phyloP scores from a whole-genome alignment of 768 basidiomycete genomes.

The Lentinula sp. region DNA sequence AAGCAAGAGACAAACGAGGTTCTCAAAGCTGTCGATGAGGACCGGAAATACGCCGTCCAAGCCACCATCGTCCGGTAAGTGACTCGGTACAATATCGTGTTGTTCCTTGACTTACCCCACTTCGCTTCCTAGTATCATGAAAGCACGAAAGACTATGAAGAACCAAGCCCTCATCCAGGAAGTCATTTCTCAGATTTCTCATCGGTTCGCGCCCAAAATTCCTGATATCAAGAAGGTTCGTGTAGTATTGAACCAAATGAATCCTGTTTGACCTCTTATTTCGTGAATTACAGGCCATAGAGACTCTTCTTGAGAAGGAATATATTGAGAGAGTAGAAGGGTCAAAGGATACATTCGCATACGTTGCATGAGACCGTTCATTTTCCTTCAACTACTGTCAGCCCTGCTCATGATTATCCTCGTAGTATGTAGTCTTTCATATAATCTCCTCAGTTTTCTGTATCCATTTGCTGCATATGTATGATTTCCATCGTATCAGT shows the following conservation, averaged over 20 bases:
- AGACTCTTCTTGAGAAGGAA: slow-evolving; percentile 91
- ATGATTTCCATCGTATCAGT: slow-evolving; percentile 90
- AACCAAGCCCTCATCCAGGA: slow-evolving; percentile 87
- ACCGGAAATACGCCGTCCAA: slow-evolving; percentile 94
- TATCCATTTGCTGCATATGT: slow-evolving; percentile 59
- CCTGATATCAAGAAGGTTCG: slow-evolving; percentile 93
- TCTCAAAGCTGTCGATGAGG: slow-evolving; percentile 92
- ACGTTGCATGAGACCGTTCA: slow-evolving; percentile 48
- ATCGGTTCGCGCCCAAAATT: slow-evolving; percentile 88
- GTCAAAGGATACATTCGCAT: slow-evolving; percentile 83
- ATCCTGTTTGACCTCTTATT: slow-evolving; percentile 8
- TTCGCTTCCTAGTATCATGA: slow-evolving; percentile 68
- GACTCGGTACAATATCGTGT: neutral
- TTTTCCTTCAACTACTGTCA: slow-evolving; percentile 5
- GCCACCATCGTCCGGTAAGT: slow-evolving; percentile 82
- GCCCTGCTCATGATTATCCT: neutral
- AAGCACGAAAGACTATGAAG: slow-evolving; percentile 93
- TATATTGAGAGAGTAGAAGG: slow-evolving; percentile 94
- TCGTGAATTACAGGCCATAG: slow-evolving; percentile 62
- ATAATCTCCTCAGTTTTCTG: slow-evolving; percentile 10
- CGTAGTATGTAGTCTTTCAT: neutral
- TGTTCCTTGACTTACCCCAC: neutral
- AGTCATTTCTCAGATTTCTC: slow-evolving; percentile 83
- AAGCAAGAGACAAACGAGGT: slow-evolving; percentile 89
- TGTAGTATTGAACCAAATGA: neutral